Evolutionary conservation across 1,284 basidiomycete species (phyloP), one percentile per base, ranked within the genome.

Genomic region (Ceratobasidium sp.): DNA sequence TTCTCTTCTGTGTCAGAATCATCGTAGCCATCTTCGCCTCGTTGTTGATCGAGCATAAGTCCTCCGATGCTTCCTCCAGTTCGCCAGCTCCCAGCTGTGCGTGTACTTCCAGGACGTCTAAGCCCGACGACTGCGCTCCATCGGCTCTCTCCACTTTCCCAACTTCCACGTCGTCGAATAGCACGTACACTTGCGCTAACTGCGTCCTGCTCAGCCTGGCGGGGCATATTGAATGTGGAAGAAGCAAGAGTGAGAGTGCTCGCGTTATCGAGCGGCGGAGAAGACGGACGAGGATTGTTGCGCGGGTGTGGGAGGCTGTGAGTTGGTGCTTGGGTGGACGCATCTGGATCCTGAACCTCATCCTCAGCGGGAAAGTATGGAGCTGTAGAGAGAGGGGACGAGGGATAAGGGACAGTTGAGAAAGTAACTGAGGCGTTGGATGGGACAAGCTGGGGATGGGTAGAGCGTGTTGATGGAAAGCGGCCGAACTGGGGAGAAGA

Each of bases 211-310:
- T 91, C 91, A 44, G 82, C 82, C 84, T 1, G 91, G 6, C 82
- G 86, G 85, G 92, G 90, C 68, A 92, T 87, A 0, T 90, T 96
- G 84, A 95, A 97, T 0, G 95, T 96, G 3, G 95, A 97, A 15
- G 95, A 97, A 3, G 97, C 97, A 13, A 99, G 90, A 0, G 97
- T 99, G 63, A 98, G 87, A 69, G 97, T 88, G 3, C 95, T 97
- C 0, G 97, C 97, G 83, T 99, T 97, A 83, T 97, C 96, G 33
- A 92, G 88, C 0, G 97, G 97, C 12, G 95, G 93, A 1, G 94
- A 95, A 6, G 93, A 93, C 18, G 97, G 97, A 26, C 94, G 91
- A 2, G 97, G 97, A 84, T 99, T 99, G 86, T 98, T 96, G 71
- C 95, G 91, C 2, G 97, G 97, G 85, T 99, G 97, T 80, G 96